These are phyloP conservation scores for Arachnomyces sp. DNA, from an alignment of 2,329 filamentous ascomycete genomes.

Conservation along the genomic window DNA sequence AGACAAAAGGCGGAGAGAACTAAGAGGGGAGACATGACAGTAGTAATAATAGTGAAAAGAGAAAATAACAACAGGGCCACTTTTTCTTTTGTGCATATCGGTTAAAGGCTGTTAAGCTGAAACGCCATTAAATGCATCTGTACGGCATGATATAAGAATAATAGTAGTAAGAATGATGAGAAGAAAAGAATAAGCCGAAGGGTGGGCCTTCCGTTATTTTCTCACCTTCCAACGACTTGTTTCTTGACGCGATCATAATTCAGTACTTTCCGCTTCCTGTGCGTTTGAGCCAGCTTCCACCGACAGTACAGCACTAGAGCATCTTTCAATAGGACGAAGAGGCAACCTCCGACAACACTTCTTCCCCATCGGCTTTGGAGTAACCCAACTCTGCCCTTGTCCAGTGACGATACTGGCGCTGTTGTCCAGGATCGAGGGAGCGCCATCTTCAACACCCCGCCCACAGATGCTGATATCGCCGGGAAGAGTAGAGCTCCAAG, in stretches of 20 bases:
- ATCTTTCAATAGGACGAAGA: slow-evolving; percentile 79
- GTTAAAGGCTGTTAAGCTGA: no score
- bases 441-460: slow-evolving; percentile 61
- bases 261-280: slow-evolving; percentile 39
- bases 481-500: slow-evolving; percentile 73
- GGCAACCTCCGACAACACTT: slow-evolving; percentile 77
- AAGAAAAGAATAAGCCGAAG: slow-evolving; percentile 5
- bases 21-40: no score
- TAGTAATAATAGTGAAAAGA: no score
- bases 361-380: slow-evolving; percentile 82
- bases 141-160: no score
- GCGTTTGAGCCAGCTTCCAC: slow-evolving; percentile 41
- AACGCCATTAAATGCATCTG: no score
- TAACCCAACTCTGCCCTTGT: slow-evolving; percentile 52
- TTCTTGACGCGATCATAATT: slow-evolving; percentile 40
- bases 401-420: slow-evolving; percentile 30
- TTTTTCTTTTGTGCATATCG: no score
- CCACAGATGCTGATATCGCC: slow-evolving; percentile 68
- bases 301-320: slow-evolving; percentile 53
- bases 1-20: no score
- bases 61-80: no score
- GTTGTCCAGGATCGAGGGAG: slow-evolving; percentile 64
- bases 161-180: slow-evolving; percentile 6
- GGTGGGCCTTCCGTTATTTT: slow-evolving; percentile 12
- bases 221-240: slow-evolving; percentile 16